Evolutionary conservation across 116 monocot species (phyloP), one percentile per base, ranked within the genome.

Genomic region (Dioscorea cayenensis): DNA sequence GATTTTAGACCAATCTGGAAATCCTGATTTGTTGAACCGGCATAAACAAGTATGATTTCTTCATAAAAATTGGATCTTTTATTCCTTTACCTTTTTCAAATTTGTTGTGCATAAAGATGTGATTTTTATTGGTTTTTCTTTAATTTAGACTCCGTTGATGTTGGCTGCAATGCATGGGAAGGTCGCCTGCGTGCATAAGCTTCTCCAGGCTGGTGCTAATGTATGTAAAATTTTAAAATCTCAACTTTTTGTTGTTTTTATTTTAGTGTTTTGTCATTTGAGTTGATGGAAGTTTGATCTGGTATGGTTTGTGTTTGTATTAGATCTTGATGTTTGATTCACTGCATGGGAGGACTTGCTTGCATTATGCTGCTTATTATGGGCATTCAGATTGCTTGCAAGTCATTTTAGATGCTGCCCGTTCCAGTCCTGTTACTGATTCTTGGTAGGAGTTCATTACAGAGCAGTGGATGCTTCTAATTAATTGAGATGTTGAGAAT

Each of bases 321-420:
- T 50, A 84, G 84, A 80, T 84, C 74, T 80, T 84, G 67, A 80
- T 71, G 77, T 80, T 84, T 71, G 84, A 84, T 77, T 80, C 80
- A 13, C 68, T 70, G 22, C 63, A 77, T 28, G 73, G 80, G 65
- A 84, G 84, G 70, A 84, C 80, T 67, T 84, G 84, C 63, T 80
- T 84, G 73, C 84, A 84, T 69, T 79, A 77, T 60, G 84, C 84
- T 4, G 84, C 80, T 11, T 84, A 80, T 49, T 67, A 84, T 65
- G 80, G 84, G 60, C 77, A 84, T 74, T 52, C 77, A 6, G 77
- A 80, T 71, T 84, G 80, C 73, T 71, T 84, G 71, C 76, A 74
- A 77, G 74, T 70, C 16, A 84, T 84, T 80, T 60, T 84, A 17
- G 70, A 71, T 16, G 74, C 84, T 19, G 80, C 84, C 50, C 77